Conservation (phyloP, 371 early-diverging fungal genomes). For the Mucor velutinosus region DNA sequence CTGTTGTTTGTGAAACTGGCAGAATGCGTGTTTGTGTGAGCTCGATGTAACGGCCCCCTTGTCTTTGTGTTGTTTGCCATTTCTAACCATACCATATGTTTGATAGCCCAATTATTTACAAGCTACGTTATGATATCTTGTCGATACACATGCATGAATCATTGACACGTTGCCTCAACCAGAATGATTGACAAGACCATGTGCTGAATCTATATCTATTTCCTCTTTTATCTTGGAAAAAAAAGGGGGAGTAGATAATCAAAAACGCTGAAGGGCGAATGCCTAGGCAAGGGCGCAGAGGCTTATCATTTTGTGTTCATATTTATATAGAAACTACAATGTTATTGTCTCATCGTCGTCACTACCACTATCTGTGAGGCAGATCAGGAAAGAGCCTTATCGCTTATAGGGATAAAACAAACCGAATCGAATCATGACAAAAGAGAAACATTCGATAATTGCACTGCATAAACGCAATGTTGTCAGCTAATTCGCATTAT, state of each 20-base stretch:
- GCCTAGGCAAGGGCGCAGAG: not conserved
- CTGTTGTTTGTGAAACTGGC: not conserved
- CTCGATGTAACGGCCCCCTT: too few relatives aligned
- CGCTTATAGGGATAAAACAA: not conserved
- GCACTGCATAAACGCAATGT: not conserved
- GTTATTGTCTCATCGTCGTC: not conserved
- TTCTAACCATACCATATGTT: not conserved
- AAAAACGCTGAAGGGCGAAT: too few relatives aligned
- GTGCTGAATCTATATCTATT: not conserved
- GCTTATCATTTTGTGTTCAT: not conserved
- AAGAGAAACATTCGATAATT: not conserved
- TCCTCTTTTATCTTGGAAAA: not conserved
- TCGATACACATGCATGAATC: not conserved
- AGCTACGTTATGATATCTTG: too few relatives aligned
- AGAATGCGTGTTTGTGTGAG: not conserved
- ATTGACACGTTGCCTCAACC: not conserved
- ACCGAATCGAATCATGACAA: not conserved
- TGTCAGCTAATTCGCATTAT: not conserved
- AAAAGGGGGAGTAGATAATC: not conserved
- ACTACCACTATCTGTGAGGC: not conserved
- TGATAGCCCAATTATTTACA: not conserved
- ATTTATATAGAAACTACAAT: not conserved
- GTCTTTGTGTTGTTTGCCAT: not conserved
- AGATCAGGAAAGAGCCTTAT: not conserved
- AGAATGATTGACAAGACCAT: not conserved